Evolutionary conservation across 345 rosid species (phyloP).

Genomic region (Jatropha curcas): DNA sequence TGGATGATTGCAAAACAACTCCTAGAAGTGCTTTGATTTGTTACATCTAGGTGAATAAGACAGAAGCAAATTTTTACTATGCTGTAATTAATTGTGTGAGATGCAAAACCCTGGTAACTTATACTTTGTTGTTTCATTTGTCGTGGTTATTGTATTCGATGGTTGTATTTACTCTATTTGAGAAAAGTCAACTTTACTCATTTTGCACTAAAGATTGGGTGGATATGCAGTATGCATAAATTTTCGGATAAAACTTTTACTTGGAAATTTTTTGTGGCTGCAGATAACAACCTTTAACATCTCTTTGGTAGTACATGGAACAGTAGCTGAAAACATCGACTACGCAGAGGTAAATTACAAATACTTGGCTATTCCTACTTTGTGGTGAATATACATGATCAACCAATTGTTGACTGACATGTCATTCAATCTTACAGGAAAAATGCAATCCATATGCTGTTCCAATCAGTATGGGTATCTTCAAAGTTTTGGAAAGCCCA

Average conservation of each 20-base stretch:
- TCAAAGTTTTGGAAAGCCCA: conserved; percentile 64
- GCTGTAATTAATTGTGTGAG: not conserved
- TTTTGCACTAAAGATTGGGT: not conserved
- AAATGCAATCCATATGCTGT: conserved; percentile 59
- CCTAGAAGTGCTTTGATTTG: conserved; percentile 3
- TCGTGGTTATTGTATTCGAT: not conserved
- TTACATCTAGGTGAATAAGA: not conserved
- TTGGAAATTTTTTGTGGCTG: conserved; percentile 20
- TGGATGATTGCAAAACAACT: not conserved
- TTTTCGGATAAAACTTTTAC: not conserved
- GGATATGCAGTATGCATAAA: not conserved
- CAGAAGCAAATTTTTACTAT: not conserved
- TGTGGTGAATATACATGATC: not conserved
- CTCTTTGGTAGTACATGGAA: conserved; percentile 70
- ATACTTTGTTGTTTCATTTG: not conserved
- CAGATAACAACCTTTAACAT: conserved; percentile 73
- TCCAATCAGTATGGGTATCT: conserved; percentile 69
- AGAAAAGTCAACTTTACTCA: not conserved
- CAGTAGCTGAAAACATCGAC: conserved; percentile 56
- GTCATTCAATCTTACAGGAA: conserved; percentile 37
- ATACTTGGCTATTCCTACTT: not conserved
- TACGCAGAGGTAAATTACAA: conserved; percentile 47
- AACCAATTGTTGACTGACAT: not conserved
- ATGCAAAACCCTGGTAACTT: not conserved
- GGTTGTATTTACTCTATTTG: not conserved